phyloP scores from a whole-genome alignment of 164 flowering plant species.

The Vitis riparia region DNA sequence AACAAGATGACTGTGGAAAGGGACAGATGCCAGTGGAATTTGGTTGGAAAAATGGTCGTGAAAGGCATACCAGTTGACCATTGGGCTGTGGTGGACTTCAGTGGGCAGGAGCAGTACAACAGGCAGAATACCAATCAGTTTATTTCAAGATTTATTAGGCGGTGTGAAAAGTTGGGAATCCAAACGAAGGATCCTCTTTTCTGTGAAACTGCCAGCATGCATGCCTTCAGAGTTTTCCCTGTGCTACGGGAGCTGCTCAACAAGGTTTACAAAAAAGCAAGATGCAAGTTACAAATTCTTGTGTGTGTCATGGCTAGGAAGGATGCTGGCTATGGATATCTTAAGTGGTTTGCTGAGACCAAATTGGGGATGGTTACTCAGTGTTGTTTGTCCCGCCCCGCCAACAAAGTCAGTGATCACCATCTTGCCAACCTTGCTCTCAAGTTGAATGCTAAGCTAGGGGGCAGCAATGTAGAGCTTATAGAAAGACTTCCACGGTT shows the following conservation, averaged over 20 bases:
- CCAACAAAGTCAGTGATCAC: constrained; percentile 46
- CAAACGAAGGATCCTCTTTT: constrained; percentile 34
- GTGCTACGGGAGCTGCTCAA: constrained; percentile 35
- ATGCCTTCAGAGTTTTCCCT: constrained; percentile 17
- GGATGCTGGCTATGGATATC: constrained; percentile 61
- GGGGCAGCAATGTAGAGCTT: constrained; percentile 78
- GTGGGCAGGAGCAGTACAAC: too few species aligned
- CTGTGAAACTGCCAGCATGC: constrained; percentile 26
- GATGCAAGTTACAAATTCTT: constrained; percentile 45
- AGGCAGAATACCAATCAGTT: constrained; percentile 24
- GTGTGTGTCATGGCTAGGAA: constrained; percentile 60
- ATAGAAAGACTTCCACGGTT: constrained; percentile 44
- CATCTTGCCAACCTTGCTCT: constrained; percentile 66
- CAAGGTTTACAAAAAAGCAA: background rate
- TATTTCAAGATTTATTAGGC: constrained; percentile 24
- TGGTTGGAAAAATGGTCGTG: constrained; percentile 37
- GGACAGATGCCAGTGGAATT: constrained; percentile 73
- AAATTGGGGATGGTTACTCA: constrained; percentile 70
- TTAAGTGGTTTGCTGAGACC: constrained; percentile 75
- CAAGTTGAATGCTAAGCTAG: constrained; percentile 83
- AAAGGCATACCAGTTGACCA: constrained; percentile 47
- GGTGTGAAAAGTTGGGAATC: constrained; percentile 41
- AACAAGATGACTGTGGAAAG: constrained; percentile 22
- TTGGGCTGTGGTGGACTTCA: constrained; percentile 69
- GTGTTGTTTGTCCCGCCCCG: constrained; percentile 46